Conservation (phyloP, 2,329 filamentous ascomycete genomes). For the Sclerotinia minor region DNA sequence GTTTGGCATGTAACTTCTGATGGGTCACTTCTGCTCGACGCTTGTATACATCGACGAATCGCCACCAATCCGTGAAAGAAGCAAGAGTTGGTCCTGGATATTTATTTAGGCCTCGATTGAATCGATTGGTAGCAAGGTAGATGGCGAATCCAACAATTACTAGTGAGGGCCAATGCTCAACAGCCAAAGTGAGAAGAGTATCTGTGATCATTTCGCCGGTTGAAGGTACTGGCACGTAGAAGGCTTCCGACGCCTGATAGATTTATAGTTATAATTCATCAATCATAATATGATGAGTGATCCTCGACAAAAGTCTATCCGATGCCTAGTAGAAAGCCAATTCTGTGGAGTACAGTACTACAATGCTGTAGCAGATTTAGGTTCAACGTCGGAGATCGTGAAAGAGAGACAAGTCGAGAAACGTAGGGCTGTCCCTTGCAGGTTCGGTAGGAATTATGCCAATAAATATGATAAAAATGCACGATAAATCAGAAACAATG, state of each 20-base stretch:
- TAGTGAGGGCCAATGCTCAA: constrained; percentile 47
- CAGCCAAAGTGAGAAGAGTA: constrained; percentile 1
- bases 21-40: constrained; percentile 68
- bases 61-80: constrained; percentile 70
- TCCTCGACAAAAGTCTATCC: not conserved
- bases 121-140: constrained; percentile 52
- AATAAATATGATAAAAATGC: not conserved
- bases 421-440: not conserved
- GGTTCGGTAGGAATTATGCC: no score
- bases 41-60: constrained; percentile 66
- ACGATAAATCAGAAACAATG: not conserved
- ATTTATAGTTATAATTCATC: not conserved
- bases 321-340: not conserved
- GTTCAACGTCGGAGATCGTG: not conserved
- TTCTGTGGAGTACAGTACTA: not conserved
- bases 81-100: constrained; percentile 74
- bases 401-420: not conserved
- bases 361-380: not conserved
- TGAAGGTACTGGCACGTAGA: no score
- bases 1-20: constrained; percentile 64
- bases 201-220: constrained; percentile 16
- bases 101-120: constrained; percentile 60
- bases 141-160: constrained; percentile 41
- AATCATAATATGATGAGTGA: not conserved
- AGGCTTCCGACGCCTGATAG: no score